Conservation (phyloP, 2,329 filamentous ascomycete species). For the Byssothecium circinans region DNA sequence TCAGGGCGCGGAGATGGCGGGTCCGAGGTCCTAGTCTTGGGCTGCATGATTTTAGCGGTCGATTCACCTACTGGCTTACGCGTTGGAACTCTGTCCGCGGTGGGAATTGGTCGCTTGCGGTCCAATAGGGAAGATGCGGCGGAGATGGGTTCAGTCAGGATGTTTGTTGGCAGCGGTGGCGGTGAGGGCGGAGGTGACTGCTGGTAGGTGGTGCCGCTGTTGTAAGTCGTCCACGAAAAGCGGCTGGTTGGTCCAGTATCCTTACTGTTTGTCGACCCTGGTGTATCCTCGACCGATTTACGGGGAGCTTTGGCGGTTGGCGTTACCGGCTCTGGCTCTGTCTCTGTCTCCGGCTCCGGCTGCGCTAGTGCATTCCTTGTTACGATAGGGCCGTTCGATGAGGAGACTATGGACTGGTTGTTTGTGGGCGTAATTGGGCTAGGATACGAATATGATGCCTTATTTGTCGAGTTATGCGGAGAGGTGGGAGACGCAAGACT, state of each 20-base stretch:
- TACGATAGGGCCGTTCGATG: slow-evolving; percentile 13
- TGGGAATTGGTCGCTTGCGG: slow-evolving; percentile 35
- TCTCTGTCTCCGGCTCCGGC: slow-evolving; percentile 14
- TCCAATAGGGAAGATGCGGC: slow-evolving; percentile 34
- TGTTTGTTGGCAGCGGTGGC: slow-evolving; percentile 37
- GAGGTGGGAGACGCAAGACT: slow-evolving; percentile 37
- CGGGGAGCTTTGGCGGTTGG: slow-evolving; percentile 25
- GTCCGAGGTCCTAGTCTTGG: slow-evolving; percentile 13
- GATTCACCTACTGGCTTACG: slow-evolving; percentile 31
- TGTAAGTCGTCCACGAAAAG: slow-evolving; percentile 38
- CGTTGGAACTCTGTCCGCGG: slow-evolving; percentile 24
- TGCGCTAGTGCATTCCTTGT: slow-evolving; percentile 19
- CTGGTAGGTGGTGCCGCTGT: slow-evolving; percentile 44
- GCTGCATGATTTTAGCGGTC: slow-evolving; percentile 19
- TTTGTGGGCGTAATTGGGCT: slow-evolving; percentile 34
- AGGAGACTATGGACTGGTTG: slow-evolving; percentile 16
- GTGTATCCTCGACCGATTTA: slow-evolving; percentile 26
- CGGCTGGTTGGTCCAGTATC: slow-evolving; percentile 24
- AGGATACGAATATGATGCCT: slow-evolving; percentile 27
- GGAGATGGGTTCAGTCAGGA: slow-evolving; percentile 30
- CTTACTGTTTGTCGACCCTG: slow-evolving; percentile 22
- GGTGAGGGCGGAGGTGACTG: slow-evolving; percentile 49
- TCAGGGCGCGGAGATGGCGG: slow-evolving; percentile 25
- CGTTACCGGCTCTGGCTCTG: slow-evolving; percentile 13
- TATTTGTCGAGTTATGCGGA: slow-evolving; percentile 24